Conservation (phyloP, 345 rosid genomes). For the Eutrema heterophyllum region DNA sequence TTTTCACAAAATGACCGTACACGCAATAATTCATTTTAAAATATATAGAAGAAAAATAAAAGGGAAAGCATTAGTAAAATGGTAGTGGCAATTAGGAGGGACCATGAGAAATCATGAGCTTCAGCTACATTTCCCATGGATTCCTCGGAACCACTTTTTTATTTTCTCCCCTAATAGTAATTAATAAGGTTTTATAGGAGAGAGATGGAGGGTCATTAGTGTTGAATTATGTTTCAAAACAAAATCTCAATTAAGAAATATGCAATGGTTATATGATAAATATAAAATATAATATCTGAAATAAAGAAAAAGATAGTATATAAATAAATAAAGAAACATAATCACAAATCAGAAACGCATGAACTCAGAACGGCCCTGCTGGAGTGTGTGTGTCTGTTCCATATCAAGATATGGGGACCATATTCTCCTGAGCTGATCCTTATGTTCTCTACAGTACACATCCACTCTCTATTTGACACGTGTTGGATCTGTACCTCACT, state of each 20-base stretch:
- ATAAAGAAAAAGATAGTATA: neutral
- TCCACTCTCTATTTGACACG: neutral
- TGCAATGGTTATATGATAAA: slow-evolving; percentile 16
- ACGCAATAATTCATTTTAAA: too few species aligned
- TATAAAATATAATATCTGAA: neutral
- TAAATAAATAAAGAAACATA: slow-evolving; percentile 4
- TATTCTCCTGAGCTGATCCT: slow-evolving; percentile 21
- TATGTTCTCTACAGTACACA: slow-evolving; percentile 7
- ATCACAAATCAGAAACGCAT: slow-evolving; percentile 18
- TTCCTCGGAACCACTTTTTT: slow-evolving; percentile 27
- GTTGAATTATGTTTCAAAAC: slow-evolving; percentile 4
- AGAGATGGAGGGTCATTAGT: slow-evolving; percentile 14
- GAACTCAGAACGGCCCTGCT: slow-evolving; percentile 19
- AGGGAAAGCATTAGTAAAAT: neutral
- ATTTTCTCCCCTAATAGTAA: neutral
- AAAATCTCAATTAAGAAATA: neutral
- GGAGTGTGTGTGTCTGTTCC: slow-evolving; percentile 9
- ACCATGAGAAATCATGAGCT: slow-evolving; percentile 28
- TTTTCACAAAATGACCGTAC: too few species aligned
- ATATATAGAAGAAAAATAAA: too few species aligned
- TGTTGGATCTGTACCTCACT: neutral
- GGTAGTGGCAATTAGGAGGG: slow-evolving; percentile 23
- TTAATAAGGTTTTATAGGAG: neutral
- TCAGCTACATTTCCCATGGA: slow-evolving; percentile 29
- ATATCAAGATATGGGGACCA: slow-evolving; percentile 21